Conservation (phyloP, 179 eudicot genomes). For the Actinidia arguta region DNA sequence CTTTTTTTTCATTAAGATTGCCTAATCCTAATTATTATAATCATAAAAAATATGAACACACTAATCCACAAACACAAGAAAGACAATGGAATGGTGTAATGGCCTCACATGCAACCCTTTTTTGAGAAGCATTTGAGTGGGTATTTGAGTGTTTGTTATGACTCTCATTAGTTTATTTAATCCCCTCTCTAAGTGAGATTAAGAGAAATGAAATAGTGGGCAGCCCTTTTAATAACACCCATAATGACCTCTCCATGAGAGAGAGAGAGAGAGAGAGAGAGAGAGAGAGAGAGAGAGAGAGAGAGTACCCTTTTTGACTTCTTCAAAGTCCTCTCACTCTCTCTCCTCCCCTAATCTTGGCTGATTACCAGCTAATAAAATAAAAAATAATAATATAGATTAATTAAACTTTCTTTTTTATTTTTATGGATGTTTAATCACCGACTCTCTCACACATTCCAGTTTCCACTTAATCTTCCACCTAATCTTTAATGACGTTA, state of each 20-base stretch:
- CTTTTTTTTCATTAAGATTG: slow-evolving; percentile 5
- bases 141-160: slow-evolving; percentile 19
- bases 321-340: not conserved
- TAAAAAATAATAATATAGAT: not conserved
- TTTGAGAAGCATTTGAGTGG: slow-evolving; percentile 28
- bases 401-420: not conserved
- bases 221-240: slow-evolving; percentile 32
- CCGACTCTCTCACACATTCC: no score
- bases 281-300: no score
- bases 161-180: not conserved
- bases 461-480: not conserved
- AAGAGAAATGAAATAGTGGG: slow-evolving; percentile 18
- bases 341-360: not conserved
- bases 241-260: slow-evolving; percentile 26
- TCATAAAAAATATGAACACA: not conserved
- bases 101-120: slow-evolving; percentile 40
- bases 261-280: slow-evolving; percentile 18
- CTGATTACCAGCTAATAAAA: slow-evolving; percentile 12
- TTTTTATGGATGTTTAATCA: not conserved
- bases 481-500: not conserved
- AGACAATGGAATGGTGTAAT: slow-evolving; percentile 44
- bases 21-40: not conserved
- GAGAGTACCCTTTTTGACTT: not conserved
- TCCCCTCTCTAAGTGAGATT: slow-evolving; percentile 12
- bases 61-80: slow-evolving; percentile 36